Evolutionary conservation across 2,329 filamentous ascomycete genomes (phyloP).

Genomic region (Fusarium algeriense): DNA sequence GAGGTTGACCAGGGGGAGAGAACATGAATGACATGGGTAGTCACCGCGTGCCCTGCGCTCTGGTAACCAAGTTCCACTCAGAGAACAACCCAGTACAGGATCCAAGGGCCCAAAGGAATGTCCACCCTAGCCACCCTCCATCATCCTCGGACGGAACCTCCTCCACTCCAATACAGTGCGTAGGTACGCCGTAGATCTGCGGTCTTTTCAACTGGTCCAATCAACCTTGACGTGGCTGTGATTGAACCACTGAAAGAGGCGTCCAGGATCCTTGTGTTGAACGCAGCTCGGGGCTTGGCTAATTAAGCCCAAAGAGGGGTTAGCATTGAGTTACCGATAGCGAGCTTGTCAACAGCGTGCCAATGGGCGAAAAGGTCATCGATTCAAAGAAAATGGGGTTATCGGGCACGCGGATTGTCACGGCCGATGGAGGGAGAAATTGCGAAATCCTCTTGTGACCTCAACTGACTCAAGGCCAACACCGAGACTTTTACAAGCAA

Average conservation of each 20-base stretch:
- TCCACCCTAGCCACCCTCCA: constrained; percentile 21
- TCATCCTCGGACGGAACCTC: constrained; percentile 18
- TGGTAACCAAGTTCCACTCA: constrained; percentile 32
- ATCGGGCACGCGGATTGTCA: constrained; percentile 46
- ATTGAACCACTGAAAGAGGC: constrained; percentile 41
- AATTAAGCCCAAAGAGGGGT: constrained; percentile 46
- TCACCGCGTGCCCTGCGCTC: constrained; percentile 39
- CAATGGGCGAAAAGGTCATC: constrained; percentile 42
- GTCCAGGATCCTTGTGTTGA: constrained; percentile 45
- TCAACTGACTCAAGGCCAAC: constrained; percentile 44
- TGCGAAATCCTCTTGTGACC: constrained; percentile 47
- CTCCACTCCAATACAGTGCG: constrained; percentile 35
- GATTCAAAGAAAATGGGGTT: constrained; percentile 42
- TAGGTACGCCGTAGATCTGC: constrained; percentile 46
- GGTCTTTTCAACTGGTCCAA: constrained; percentile 48
- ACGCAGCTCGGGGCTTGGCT: constrained; percentile 48
- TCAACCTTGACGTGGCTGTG: constrained; percentile 42
- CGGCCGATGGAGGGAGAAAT: constrained; percentile 43
- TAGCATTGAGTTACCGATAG: constrained; percentile 46
- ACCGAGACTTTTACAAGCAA: constrained; percentile 39
- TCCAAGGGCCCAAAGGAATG: constrained; percentile 46
- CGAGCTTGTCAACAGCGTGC: constrained; percentile 44
- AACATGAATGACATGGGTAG: constrained; percentile 35
- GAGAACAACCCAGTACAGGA: constrained; percentile 40
- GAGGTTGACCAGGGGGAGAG: constrained; percentile 40